phyloP scores from a whole-genome alignment of 208 protist species.

The Trypanosoma rangeli region DNA sequence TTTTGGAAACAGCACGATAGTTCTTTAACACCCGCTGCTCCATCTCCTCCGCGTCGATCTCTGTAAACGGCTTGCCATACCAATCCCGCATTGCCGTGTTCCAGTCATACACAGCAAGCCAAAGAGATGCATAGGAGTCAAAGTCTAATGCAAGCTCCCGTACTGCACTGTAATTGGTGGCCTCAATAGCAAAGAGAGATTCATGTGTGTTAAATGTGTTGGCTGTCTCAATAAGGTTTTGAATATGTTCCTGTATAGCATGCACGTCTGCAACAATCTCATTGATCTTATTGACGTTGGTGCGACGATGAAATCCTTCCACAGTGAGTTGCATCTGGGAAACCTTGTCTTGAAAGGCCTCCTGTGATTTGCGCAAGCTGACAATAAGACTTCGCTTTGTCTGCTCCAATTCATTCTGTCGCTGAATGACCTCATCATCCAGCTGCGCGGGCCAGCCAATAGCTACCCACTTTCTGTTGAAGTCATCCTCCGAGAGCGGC shows the following conservation, averaged over 20 bases:
- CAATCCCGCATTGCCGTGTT: conserved; percentile 70
- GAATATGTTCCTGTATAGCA: conserved; percentile 84
- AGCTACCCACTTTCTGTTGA: conserved; percentile 91
- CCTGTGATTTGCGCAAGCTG: conserved; percentile 82
- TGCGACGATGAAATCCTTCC: conserved; percentile 88
- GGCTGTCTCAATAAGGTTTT: conserved; percentile 76
- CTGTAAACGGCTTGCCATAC: conserved; percentile 77
- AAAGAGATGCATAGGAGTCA: conserved; percentile 95
- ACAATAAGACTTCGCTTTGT: conserved; percentile 85
- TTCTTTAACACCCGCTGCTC: conserved; percentile 83
- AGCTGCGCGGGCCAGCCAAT: conserved; percentile 91
- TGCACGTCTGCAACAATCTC: conserved; percentile 93
- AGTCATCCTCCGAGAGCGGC: conserved; percentile 90
- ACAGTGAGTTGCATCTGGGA: conserved; percentile 72
- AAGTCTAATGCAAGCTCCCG: conserved; percentile 92
- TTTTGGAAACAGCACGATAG: conserved; percentile 87
- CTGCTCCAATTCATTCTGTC: conserved; percentile 92
- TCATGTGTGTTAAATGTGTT: conserved; percentile 95
- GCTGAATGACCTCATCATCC: conserved; percentile 87
- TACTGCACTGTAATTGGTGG: conserved; percentile 93
- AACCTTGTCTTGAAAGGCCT: conserved; percentile 83
- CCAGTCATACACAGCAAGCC: conserved; percentile 94
- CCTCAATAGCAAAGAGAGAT: conserved; percentile 91
- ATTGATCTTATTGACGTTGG: conserved; percentile 70
- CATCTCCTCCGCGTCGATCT: conserved; percentile 91